Base-by-base conservation (phyloP, 2,329 filamentous ascomycete species). In the Scedosporium minutisporum region DNA sequence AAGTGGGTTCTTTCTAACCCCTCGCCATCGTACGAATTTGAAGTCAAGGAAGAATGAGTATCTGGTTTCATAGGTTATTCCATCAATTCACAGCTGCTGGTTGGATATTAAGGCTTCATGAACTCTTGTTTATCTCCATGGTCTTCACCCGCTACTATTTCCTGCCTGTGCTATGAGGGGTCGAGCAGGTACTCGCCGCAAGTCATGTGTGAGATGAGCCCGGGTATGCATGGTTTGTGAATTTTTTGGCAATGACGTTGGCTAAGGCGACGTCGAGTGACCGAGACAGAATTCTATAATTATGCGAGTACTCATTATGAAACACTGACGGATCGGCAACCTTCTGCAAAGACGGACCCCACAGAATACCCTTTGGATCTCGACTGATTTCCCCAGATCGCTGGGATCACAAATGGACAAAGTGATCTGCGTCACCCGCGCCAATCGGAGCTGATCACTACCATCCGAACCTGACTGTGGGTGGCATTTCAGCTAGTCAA, bases 1-100 rank as follows among this genome's bases (percentile, higher is more conserved):
- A 61, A 64, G 6, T 81, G 78, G 79, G 69, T 70, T 1, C 58
- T 78, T 27, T 68, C 67, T 1, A 73, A 70, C 25, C 75, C 76
- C 1, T 9, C 66, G 12, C 66, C 75, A 0, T 70, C 71, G 0
- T 65, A 67, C 0, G 67, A 65, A 4, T 71, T 71, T 57, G 58
- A 64, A 3, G 65, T 60, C 27, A 65, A 66, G 51, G 55, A 23
- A 23, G 55, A 58, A 16, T 58, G 21, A 33, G 29, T 6, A 33
- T 58, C 29, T 65, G 65, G 46, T n/a, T 18, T 18, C 14, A 46
- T 16, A 4, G 6, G 44, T 46, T 18, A 16, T 46, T 16, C 12
- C 44, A 6, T 6, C 44, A 21, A 33, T 9, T 33, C 7, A 1
- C 6, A 1, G 29, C 29, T 33, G 7, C 7, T 33, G 29, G 7